Evolutionary conservation across 2,329 filamentous ascomycete genomes (phyloP).

Genomic region (Aureobasidium leucospermi): DNA sequence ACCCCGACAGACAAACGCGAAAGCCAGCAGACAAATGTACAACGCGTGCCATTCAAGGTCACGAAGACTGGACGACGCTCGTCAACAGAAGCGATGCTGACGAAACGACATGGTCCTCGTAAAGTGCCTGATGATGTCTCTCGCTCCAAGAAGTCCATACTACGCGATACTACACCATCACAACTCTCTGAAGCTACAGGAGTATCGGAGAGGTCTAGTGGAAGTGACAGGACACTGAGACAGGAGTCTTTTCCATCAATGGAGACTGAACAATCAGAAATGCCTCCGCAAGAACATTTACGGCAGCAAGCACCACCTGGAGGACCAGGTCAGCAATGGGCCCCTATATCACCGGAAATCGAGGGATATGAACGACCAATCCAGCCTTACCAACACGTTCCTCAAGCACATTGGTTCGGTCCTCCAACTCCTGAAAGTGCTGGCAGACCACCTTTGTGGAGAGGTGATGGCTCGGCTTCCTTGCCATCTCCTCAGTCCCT

Average conservation of each 20-base stretch:
- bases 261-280: constrained; percentile 20
- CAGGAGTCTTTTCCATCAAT: constrained; percentile 30
- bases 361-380: constrained; percentile 21
- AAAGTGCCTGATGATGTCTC: constrained; percentile 1
- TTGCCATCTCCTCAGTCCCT: constrained; percentile 19
- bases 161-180: background rate
- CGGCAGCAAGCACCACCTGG: constrained; percentile 16
- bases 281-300: constrained; percentile 18
- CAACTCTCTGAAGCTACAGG: constrained; percentile 23
- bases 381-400: constrained; percentile 17
- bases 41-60: background rate
- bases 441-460: background rate
- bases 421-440: background rate
- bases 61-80: background rate
- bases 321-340: constrained; percentile 23
- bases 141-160: background rate
- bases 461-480: constrained; percentile 17
- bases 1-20: background rate
- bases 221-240: constrained; percentile 41
- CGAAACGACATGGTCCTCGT: constrained; percentile 2
- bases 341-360: background rate
- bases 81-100: background rate
- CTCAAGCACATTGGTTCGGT: background rate
- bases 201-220: constrained; percentile 34
- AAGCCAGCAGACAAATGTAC: background rate